These are phyloP conservation scores for Liriodendron chinense DNA, from an alignment of 164 flowering plant species.

Conservation along the genomic window DNA sequence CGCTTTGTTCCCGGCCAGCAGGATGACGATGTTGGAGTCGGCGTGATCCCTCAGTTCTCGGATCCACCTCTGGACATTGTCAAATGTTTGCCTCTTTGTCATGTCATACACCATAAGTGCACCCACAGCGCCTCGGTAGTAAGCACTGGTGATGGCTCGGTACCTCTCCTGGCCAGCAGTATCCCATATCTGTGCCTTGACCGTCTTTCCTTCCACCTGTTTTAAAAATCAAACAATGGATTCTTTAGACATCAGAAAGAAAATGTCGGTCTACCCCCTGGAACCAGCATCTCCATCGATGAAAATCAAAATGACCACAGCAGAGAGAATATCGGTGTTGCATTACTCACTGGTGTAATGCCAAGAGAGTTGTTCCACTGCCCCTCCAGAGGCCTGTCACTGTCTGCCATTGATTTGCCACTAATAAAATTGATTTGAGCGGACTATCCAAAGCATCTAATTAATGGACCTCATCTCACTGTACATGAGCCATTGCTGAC, in stretches of 20 bases:
- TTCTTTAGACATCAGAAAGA: background rate
- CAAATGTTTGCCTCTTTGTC: slow-evolving; percentile 75
- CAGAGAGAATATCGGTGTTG: background rate
- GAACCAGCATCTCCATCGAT: background rate
- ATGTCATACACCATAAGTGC: slow-evolving; percentile 87
- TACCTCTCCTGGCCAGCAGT: slow-evolving; percentile 93
- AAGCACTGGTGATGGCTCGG: slow-evolving; percentile 88
- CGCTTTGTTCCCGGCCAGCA: slow-evolving; percentile 81
- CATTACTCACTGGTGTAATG: background rate
- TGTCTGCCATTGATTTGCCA: no score
- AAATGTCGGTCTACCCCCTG: background rate
- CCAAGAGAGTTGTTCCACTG: background rate
- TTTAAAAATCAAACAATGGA: background rate
- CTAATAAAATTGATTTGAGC: background rate
- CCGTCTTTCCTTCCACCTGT: slow-evolving; percentile 86
- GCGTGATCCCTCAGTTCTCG: slow-evolving; percentile 82
- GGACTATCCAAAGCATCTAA: background rate
- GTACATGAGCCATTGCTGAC: background rate
- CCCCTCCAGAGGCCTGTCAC: no score
- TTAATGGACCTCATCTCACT: background rate
- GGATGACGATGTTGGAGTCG: slow-evolving; percentile 83
- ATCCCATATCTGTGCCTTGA: slow-evolving; percentile 94
- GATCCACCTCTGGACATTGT: slow-evolving; percentile 79
- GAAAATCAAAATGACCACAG: no score
- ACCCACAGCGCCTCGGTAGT: slow-evolving; percentile 89